phyloP scores from a whole-genome alignment of 768 basidiomycete genomes.

The Rhodotorula taiwanensis region DNA sequence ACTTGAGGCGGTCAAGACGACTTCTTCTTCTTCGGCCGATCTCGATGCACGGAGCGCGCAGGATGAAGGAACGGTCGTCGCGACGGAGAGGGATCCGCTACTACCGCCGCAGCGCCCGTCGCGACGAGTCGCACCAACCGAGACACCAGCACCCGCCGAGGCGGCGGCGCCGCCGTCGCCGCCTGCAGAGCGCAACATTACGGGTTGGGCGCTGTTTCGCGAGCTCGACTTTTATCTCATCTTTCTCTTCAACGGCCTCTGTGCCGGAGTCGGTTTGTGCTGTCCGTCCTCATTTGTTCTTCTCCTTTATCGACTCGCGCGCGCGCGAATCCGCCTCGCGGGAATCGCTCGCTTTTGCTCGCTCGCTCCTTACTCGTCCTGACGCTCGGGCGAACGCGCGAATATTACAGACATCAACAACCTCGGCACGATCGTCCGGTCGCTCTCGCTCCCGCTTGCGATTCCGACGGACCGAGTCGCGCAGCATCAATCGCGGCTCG shows the following conservation, averaged over 20 bases:
- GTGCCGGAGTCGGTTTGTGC: conserved; percentile 22
- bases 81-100: no score
- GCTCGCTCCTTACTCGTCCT: no score
- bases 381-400: no score
- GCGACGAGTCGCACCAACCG: no score
- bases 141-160: no score
- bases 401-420: conserved; percentile 33
- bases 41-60: no score
- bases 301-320: no score
- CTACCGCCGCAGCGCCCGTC: no score
- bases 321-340: no score
- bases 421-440: conserved; percentile 28
- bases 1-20: background rate
- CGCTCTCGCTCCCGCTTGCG: conserved; percentile 1
- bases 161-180: no score
- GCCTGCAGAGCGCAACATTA: conserved; percentile 8
- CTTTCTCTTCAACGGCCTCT: conserved; percentile 27
- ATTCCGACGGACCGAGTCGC: conserved; percentile 3
- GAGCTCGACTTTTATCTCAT: conserved; percentile 21
- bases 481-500: conserved; percentile 19
- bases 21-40: background rate
- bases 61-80: no score
- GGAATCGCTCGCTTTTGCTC: background rate
- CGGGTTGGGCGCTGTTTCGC: conserved; percentile 10
- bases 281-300: background rate